Conservation (phyloP, 208 protist genomes). For the Trypanosomatidae sp. region DNA sequence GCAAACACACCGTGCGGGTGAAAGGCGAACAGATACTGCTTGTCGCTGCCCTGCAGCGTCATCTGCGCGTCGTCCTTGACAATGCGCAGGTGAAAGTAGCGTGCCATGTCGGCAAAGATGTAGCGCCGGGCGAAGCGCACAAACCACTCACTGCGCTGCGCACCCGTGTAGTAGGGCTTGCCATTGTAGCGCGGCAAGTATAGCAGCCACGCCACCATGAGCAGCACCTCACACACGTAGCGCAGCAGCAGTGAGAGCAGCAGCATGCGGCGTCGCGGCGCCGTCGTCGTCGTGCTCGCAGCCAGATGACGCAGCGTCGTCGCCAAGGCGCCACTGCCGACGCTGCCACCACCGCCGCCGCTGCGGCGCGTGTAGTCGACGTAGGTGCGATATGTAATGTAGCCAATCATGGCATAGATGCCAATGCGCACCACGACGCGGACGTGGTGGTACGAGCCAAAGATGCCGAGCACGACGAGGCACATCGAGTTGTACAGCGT, state of each 20-base stretch:
- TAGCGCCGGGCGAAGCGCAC: constrained; percentile 34
- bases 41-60: constrained; percentile 20
- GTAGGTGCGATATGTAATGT: constrained; percentile 24
- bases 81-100: constrained; percentile 63
- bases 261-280: constrained; percentile 1
- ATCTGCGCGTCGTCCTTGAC: constrained; percentile 34
- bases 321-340: too few relatives aligned
- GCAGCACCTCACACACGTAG: constrained; percentile 15
- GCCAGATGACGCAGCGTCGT: too few relatives aligned
- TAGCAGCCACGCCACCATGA: constrained; percentile 26
- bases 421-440: constrained; percentile 19
- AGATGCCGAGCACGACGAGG: constrained; percentile 9
- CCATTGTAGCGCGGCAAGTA: constrained; percentile 54
- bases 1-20: constrained; percentile 79
- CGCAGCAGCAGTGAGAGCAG: constrained; percentile 1
- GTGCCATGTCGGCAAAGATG: constrained; percentile 34
- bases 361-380: too few relatives aligned
- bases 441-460: constrained; percentile 18
- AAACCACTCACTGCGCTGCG: constrained; percentile 25
- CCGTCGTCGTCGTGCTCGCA: too few relatives aligned
- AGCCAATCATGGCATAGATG: constrained; percentile 38
- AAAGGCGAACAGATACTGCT: constrained; percentile 65
- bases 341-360: too few relatives aligned
- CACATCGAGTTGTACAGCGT: constrained; percentile 11
- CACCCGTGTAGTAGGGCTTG: constrained; percentile 42